These are phyloP conservation scores for Leccinum variicolor DNA, from an alignment of 768 basidiomycete species.

Conservation along the genomic window DNA sequence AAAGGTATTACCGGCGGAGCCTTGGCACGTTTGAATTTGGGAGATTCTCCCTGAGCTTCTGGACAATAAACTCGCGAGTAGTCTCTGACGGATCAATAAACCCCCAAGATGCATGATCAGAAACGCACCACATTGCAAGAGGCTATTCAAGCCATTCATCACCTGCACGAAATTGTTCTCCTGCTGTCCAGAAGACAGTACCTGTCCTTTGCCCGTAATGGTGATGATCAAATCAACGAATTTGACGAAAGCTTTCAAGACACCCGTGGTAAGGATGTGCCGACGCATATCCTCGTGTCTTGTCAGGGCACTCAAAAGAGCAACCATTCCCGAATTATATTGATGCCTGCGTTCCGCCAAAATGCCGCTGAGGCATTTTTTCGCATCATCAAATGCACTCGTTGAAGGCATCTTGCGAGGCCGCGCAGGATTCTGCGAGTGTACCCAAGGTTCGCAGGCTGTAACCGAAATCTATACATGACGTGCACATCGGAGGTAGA, in stretches of 20 bases:
- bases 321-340: conserved; percentile 17
- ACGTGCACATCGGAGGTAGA: not conserved
- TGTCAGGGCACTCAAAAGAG: conserved; percentile 23
- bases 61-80: conserved; percentile 1
- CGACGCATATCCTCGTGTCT: conserved; percentile 12
- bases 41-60: not conserved
- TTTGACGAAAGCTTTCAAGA: conserved; percentile 11
- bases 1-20: not conserved
- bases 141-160: conserved; percentile 19
- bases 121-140: conserved; percentile 17
- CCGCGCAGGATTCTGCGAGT: not conserved
- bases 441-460: conserved; percentile 6
- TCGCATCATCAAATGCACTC: conserved; percentile 11
- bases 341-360: conserved; percentile 12
- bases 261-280: conserved; percentile 11
- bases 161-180: conserved; percentile 12
- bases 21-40: not conserved
- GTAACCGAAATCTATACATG: not conserved
- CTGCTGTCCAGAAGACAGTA: not conserved
- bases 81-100: conserved; percentile 2
- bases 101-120: not conserved
- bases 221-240: conserved; percentile 11
- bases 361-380: conserved; percentile 9
- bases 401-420: not conserved
- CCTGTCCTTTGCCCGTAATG: not conserved